Percentiles rank a stretch among this genome's conserved stretches.
phyloP scores from a whole-genome alignment of 176 grass and related monocot species.

The Cocos nucifera region DNA sequence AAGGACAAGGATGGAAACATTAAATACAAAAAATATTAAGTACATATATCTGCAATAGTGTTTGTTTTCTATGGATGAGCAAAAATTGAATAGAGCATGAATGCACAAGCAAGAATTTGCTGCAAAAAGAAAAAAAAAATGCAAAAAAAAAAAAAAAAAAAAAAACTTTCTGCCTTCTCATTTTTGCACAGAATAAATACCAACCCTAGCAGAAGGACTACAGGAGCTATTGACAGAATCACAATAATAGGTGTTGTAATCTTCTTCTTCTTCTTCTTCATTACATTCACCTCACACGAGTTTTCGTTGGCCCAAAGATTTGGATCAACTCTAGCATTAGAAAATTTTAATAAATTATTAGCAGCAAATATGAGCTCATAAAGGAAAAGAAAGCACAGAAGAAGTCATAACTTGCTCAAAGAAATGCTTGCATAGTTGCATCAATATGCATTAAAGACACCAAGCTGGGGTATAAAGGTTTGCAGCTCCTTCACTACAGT shows the following conservation, averaged over 20 bases:
- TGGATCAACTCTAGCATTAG: not conserved
- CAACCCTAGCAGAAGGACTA: not conserved
- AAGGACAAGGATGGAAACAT: not conserved
- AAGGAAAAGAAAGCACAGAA: too few relatives aligned
- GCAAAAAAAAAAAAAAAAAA: too few relatives aligned
- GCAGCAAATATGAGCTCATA: too few relatives aligned
- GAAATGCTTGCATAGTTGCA: too few relatives aligned
- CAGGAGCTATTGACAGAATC: not conserved
- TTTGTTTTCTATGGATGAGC: conserved; percentile 8
- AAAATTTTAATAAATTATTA: not conserved
- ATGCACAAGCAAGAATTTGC: not conserved
- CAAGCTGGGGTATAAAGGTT: too few relatives aligned
- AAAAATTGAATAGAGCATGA: too few relatives aligned
- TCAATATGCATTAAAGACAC: too few relatives aligned
- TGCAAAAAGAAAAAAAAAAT: too few relatives aligned
- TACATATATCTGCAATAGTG: conserved; percentile 1
- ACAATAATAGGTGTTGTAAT: conserved; percentile 2
- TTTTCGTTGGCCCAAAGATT: not conserved
- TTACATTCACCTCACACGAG: not conserved
- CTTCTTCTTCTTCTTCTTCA: not conserved
- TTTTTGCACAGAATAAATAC: not conserved
- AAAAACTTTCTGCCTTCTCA: not conserved
- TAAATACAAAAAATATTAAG: not conserved
- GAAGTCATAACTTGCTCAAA: too few relatives aligned
- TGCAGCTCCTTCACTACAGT: too few relatives aligned